Evolutionary conservation across 257 asterid genomes (phyloP).

Genomic region (Przewalskia tangutica): DNA sequence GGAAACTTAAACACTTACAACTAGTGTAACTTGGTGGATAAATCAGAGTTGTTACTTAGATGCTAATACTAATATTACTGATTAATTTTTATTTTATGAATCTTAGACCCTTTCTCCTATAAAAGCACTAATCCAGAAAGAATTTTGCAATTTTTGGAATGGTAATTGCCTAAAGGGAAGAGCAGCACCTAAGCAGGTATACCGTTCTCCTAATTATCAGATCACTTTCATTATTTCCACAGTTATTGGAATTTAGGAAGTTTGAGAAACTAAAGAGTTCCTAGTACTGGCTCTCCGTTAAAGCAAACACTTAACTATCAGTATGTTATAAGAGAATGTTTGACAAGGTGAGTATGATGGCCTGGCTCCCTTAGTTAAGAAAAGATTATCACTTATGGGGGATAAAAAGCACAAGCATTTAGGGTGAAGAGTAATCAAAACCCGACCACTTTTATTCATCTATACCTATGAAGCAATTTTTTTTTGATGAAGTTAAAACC

Average conservation of each 20-base stretch:
- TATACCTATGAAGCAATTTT: background rate
- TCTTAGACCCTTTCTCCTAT: background rate
- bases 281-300: too few relatives aligned
- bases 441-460: background rate
- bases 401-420: background rate
- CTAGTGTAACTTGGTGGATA: too few relatives aligned
- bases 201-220: too few relatives aligned
- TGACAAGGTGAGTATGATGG: background rate
- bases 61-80: background rate
- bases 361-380: background rate
- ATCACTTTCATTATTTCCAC: background rate
- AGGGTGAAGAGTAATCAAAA: background rate
- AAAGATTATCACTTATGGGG: background rate
- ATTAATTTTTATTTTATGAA: background rate
- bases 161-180: background rate
- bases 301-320: background rate
- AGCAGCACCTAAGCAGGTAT: background rate
- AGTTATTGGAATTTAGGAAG: background rate
- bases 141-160: background rate
- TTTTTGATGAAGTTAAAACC: background rate
- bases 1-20: background rate
- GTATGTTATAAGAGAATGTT: background rate
- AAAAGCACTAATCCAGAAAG: background rate
- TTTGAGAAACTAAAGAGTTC: background rate
- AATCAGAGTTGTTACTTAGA: background rate